A percentile compares a stretch with the other conserved stretches of the same genome.
Conservation (phyloP, 2,329 filamentous ascomycete species). For the Aspergillus ibericus region DNA sequence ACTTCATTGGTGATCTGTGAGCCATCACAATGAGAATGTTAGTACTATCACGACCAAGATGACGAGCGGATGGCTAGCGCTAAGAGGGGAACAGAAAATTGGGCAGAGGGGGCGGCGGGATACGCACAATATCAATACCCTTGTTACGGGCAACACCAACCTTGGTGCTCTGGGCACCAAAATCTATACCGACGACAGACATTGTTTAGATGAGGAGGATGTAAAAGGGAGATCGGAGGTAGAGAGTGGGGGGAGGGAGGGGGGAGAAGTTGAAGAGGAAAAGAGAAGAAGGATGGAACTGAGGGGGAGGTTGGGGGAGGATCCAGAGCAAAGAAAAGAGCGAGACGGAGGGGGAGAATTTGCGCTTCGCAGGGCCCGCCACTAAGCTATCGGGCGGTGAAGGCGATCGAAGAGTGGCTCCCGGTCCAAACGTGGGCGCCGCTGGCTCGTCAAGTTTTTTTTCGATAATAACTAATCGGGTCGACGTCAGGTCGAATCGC, state of each 20-base stretch:
- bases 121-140: slow-evolving; percentile 96
- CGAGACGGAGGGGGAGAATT: slow-evolving; percentile 39
- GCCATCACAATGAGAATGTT: slow-evolving; percentile 17
- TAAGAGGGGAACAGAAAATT: slow-evolving; percentile 12
- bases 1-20: slow-evolving; percentile 96
- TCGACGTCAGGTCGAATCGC: neutral
- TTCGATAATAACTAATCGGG: slow-evolving; percentile 5
- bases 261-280: slow-evolving; percentile 15
- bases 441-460: slow-evolving; percentile 24
- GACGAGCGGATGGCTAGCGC: neutral
- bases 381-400: slow-evolving; percentile 31
- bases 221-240: slow-evolving; percentile 19
- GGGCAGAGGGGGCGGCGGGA: slow-evolving; percentile 22
- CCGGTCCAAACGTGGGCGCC: slow-evolving; percentile 21
- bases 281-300: slow-evolving; percentile 3
- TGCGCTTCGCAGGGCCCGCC: slow-evolving; percentile 34
- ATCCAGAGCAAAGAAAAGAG: slow-evolving; percentile 16
- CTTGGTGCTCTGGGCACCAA: slow-evolving; percentile 95
- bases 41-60: slow-evolving; percentile 12
- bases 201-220: slow-evolving; percentile 44
- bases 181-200: slow-evolving; percentile 78
- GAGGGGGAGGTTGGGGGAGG: slow-evolving; percentile 13
- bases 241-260: slow-evolving; percentile 20
- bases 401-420: slow-evolving; percentile 6
- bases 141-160: slow-evolving; percentile 97